Percentiles rank a stretch among this genome's conserved stretches.
Evolutionary conservation across 345 rosid genomes (phyloP).

Genomic region (Camelina laxa): DNA sequence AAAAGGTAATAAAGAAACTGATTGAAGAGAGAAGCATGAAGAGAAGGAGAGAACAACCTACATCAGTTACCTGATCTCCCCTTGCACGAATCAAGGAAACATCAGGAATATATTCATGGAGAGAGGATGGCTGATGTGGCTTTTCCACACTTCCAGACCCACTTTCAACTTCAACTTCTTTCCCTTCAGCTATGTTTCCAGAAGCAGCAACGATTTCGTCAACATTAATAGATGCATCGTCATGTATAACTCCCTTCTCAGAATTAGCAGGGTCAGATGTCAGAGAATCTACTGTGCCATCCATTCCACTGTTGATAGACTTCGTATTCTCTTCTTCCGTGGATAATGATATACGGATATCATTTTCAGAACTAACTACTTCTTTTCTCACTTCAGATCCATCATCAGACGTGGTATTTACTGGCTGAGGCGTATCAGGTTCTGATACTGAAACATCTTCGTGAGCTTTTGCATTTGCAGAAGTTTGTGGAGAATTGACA

Average conservation of each 20-base stretch:
- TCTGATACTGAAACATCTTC: slow-evolving; percentile 47
- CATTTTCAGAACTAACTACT: slow-evolving; percentile 39
- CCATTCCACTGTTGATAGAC: slow-evolving; percentile 32
- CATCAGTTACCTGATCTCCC: slow-evolving; percentile 81
- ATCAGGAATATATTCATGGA: slow-evolving; percentile 51
- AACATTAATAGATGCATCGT: slow-evolving; percentile 30
- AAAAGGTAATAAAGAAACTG: slow-evolving; percentile 18
- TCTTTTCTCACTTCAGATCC: slow-evolving; percentile 35
- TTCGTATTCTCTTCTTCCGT: slow-evolving; percentile 41
- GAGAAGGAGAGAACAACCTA: slow-evolving; percentile 75
- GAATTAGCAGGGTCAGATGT: slow-evolving; percentile 38
- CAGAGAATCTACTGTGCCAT: slow-evolving; percentile 32
- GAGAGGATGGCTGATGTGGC: slow-evolving; percentile 42
- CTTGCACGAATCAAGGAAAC: slow-evolving; percentile 50
- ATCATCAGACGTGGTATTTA: slow-evolving; percentile 37
- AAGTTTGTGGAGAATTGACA: slow-evolving; percentile 48
- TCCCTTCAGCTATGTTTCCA: slow-evolving; percentile 40
- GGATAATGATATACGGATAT: slow-evolving; percentile 37
- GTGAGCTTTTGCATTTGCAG: slow-evolving; percentile 44
- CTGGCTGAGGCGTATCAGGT: slow-evolving; percentile 39
- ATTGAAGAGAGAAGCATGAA: slow-evolving; percentile 29
- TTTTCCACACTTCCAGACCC: slow-evolving; percentile 42
- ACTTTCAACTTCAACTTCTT: slow-evolving; percentile 39
- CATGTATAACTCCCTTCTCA: slow-evolving; percentile 49
- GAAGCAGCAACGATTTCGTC: slow-evolving; percentile 25